Evolutionary conservation across 495 filamentous ascomycete species (phyloP), one percentile per base, ranked within the genome.

Genomic region (Neurospora sp.): DNA sequence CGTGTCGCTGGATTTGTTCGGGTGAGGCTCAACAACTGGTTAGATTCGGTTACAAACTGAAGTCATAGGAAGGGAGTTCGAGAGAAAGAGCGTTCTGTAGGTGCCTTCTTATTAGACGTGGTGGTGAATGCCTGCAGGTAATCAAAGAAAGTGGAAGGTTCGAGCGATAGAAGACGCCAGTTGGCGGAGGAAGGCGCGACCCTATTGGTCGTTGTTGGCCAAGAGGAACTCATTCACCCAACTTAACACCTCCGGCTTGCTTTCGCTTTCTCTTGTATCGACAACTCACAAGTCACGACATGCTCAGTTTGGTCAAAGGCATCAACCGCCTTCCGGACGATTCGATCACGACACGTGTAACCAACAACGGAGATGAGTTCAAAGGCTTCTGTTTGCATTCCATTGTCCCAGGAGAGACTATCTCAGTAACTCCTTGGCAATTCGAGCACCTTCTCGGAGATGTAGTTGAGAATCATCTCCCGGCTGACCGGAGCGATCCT

Each of bases 381-480:
- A 35, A 65, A 65, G 53, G 7, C 7, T 65, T 8, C 14, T 65
- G 53, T 31, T 35, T 65, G 53, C 27, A 37, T 65, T 61, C 53
- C 53, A 18, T 35, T 65, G 53, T 65, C 27, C 8, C 53, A 65
- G 14, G 31, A 65, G 53, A 5, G 22, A 44, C 14, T 31, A 18
- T 35, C 6, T 73, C 70, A 86, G 75, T 87, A 88, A 72, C 85
- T 86, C 72, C 82, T 75, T 1, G 89, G 89, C 42, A 90, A 78
- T 10, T 80, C 80, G 39, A 94, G 80, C 0, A 89, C 90, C 80
- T 89, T 92, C 80, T 95, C 91, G 31, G 87, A 87, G n/a, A 94
- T 86, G 75, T 89, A 93, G 73, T 92, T 93, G 83, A 92, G 79
- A 70, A 94, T 91, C 92, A 93, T 94, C 81, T 94, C 92, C 74